Evolutionary conservation across 108 stramenopile genomes (phyloP).

Genomic region (Cyclostephanos tholiformis): DNA sequence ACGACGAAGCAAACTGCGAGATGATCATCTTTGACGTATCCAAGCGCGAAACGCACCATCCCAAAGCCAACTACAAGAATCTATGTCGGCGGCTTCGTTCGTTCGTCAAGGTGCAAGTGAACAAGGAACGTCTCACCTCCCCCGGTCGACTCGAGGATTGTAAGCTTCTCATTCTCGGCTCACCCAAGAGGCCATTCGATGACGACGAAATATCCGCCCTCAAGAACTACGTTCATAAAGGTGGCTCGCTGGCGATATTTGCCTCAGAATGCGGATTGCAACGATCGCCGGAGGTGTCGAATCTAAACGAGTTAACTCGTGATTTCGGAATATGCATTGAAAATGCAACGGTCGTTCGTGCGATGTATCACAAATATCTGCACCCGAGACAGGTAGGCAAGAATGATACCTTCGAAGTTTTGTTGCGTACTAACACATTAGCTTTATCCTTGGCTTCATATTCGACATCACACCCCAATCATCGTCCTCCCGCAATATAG

Average conservation of each 20-base stretch:
- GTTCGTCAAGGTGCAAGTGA: slow-evolving; percentile 51
- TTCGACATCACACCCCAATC: too few relatives aligned
- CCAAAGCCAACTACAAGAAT: slow-evolving; percentile 58
- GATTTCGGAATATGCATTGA: slow-evolving; percentile 69
- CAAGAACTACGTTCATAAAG: slow-evolving; percentile 53
- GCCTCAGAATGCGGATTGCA: slow-evolving; percentile 69
- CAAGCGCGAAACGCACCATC: slow-evolving; percentile 73
- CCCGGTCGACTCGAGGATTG: slow-evolving; percentile 37
- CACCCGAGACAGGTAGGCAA: slow-evolving; percentile 70
- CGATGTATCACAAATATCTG: slow-evolving; percentile 74
- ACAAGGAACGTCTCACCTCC: slow-evolving; percentile 54
- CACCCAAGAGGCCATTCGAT: slow-evolving; percentile 52
- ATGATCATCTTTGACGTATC: slow-evolving; percentile 60
- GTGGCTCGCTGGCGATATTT: slow-evolving; percentile 70
- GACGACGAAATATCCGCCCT: slow-evolving; percentile 51
- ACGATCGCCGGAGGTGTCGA: slow-evolving; percentile 42
- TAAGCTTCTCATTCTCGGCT: slow-evolving; percentile 56
- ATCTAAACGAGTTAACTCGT: slow-evolving; percentile 72
- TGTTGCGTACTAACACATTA: too few relatives aligned
- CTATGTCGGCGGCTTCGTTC: slow-evolving; percentile 59
- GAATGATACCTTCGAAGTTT: too few relatives aligned
- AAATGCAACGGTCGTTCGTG: slow-evolving; percentile 58
- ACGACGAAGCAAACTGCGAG: not conserved
- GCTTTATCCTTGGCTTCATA: too few relatives aligned
- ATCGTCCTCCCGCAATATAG: not conserved